Base-by-base conservation (phyloP, 768 basidiomycete genomes). In the Boletus coccyginus region DNA sequence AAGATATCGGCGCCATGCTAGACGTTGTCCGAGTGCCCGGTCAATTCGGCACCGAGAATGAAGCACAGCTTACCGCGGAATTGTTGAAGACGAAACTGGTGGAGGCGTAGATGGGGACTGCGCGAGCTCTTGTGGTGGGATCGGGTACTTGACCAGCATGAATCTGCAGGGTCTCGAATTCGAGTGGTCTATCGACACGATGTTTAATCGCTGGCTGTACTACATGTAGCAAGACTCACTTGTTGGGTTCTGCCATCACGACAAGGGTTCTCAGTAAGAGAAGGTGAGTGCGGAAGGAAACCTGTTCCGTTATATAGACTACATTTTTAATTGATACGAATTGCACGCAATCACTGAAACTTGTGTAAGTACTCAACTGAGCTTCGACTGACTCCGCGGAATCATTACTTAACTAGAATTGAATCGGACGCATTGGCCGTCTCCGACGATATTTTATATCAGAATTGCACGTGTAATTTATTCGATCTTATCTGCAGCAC, bases 91-190 rank as follows among this genome's bases (percentile, higher is more conserved):
- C 78, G 55, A 79, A 86, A 44, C 78, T 78, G 3, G 83, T 78
- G n/a, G 78, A 70, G 16, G 82, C 77, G 47, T 85, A 86, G 62
- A 87, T 87, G 1, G 86, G 85, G 3, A 81, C 81, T 2, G 86
- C 86, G 12, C 84, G 77, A 1, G 85, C 81, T 39, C 81, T 81
- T 12, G 82, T 82, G 6, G 80, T 66, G 0, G 79, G 73, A 62
- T 84, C 83, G 2, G 75, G 72, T 3, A 69, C 69, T 52, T 83
- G 81, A 3, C 85, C 86, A 5, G 83, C 85, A 56, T 87, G 85
- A 13, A 87, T 71, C 69, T 86, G 81, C 21, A 84, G 64, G 2
- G 85, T 86, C 62, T 86, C 84, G 58, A 85, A 86, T 58, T 84
- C 80, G 32, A 79, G 78, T 1, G 67, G 66, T 57, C 75, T 72